Conservation (phyloP, 208 protist species). For the Herpetomonas tarakana region DNA sequence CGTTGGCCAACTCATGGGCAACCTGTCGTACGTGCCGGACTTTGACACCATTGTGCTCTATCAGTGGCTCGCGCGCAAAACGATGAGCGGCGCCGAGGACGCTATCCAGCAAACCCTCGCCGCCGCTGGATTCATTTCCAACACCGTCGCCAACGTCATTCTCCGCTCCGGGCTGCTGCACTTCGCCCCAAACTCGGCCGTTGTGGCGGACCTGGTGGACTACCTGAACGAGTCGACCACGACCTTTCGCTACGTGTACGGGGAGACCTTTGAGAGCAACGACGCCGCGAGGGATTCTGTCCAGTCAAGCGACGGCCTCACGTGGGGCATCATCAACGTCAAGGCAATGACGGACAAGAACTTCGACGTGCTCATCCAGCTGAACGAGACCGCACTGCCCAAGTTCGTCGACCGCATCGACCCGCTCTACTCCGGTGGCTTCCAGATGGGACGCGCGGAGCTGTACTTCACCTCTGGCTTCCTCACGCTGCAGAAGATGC, state of each 20-base stretch:
- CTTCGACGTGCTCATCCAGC: slow-evolving; percentile 36
- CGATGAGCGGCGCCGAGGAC: background rate
- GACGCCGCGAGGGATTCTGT: slow-evolving; percentile 14
- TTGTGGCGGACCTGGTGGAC: slow-evolving; percentile 10
- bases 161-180: slow-evolving; percentile 21
- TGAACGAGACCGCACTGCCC: slow-evolving; percentile 33
- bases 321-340: slow-evolving; percentile 35
- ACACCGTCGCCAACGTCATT: slow-evolving; percentile 8
- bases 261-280: slow-evolving; percentile 25
- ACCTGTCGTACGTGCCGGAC: slow-evolving; percentile 9
- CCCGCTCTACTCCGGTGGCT: slow-evolving; percentile 16
- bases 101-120: background rate
- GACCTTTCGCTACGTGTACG: slow-evolving; percentile 27
- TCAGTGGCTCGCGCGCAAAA: slow-evolving; percentile 19
- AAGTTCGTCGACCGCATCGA: slow-evolving; percentile 8
- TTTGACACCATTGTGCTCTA: slow-evolving; percentile 17
- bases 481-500: slow-evolving; percentile 28
- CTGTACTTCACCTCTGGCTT: slow-evolving; percentile 50
- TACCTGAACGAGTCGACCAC: slow-evolving; percentile 13
- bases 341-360: slow-evolving; percentile 2
- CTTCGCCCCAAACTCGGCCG: slow-evolving; percentile 25
- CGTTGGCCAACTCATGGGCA: background rate
- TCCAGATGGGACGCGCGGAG: slow-evolving; percentile 17
- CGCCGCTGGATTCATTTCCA: slow-evolving; percentile 1
- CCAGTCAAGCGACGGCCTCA: slow-evolving; percentile 4